Evolutionary conservation across 192 early-diverging fungal species (phyloP).

Genomic region (Haplosporangium gracile): DNA sequence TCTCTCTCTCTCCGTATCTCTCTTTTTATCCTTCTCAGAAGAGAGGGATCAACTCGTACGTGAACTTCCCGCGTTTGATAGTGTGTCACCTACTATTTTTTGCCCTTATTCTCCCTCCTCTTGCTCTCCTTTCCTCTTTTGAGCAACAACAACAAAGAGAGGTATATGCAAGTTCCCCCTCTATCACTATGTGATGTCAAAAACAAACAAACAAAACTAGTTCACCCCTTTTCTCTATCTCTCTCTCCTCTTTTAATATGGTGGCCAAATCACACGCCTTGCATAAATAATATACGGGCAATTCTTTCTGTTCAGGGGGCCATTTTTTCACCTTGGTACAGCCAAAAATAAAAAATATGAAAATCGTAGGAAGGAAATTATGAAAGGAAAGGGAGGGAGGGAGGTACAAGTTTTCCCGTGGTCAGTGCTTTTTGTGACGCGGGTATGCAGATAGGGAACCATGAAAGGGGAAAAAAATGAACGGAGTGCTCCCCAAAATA

Average conservation of each 20-base stretch:
- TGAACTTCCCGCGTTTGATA: too few species aligned
- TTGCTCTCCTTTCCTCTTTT: too few species aligned
- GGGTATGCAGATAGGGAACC: background rate
- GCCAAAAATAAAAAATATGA: background rate
- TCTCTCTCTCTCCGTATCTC: too few species aligned
- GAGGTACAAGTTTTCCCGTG: background rate
- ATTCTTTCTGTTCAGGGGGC: background rate
- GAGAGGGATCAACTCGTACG: too few species aligned
- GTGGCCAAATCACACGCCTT: slow-evolving; percentile 1
- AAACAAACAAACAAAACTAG: background rate
- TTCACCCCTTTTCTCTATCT: too few species aligned
- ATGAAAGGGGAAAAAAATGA: background rate
- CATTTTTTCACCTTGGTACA: background rate
- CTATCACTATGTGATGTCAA: background rate
- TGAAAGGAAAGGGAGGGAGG: background rate
- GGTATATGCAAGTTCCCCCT: background rate
- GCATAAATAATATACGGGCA: background rate
- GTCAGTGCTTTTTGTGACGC: background rate
- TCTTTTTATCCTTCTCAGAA: too few species aligned
- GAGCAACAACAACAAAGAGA: background rate
- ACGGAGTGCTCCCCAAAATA: background rate
- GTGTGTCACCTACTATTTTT: too few species aligned
- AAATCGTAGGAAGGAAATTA: background rate
- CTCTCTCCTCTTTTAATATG: too few species aligned
- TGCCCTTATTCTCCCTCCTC: too few species aligned